Evolutionary conservation across 768 basidiomycete genomes (phyloP).

Genomic region (Amanita brunnescens): DNA sequence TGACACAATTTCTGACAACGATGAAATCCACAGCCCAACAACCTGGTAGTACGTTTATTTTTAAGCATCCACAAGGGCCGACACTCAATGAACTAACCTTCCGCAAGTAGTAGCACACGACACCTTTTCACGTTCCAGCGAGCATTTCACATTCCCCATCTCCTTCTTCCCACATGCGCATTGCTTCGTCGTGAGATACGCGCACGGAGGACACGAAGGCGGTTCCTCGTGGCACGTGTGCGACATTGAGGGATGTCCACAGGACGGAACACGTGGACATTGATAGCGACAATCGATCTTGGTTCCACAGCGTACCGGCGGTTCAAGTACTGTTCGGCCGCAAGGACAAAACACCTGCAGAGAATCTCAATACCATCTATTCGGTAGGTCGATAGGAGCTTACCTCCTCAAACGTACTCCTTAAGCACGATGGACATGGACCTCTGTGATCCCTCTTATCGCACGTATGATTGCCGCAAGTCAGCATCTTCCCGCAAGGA

Average conservation of each 20-base stretch:
- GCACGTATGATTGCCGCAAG: slow-evolving; percentile 76
- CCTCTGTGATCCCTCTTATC: slow-evolving; percentile 77
- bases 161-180: slow-evolving; percentile 89
- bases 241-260: slow-evolving; percentile 71
- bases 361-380: slow-evolving; percentile 1
- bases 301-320: slow-evolving; percentile 85
- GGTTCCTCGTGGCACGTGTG: slow-evolving; percentile 81
- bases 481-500: slow-evolving; percentile 62
- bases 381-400: slow-evolving; percentile 11
- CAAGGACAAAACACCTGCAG: slow-evolving; percentile 70
- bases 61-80: neutral
- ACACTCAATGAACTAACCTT: slow-evolving; percentile 33
- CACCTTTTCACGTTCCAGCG: slow-evolving; percentile 67
- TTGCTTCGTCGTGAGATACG: slow-evolving; percentile 63
- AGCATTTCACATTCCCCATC: slow-evolving; percentile 76
- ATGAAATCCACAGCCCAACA: slow-evolving; percentile 83
- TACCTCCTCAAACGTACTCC: slow-evolving; percentile 90
- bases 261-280: slow-evolving; percentile 62
- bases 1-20: slow-evolving; percentile 82
- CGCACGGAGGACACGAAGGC: slow-evolving; percentile 76
- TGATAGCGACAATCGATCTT: slow-evolving; percentile 70
- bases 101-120: slow-evolving; percentile 77
- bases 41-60: slow-evolving; percentile 26
- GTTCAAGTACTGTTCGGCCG: slow-evolving; percentile 78
- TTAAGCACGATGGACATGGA: slow-evolving; percentile 72